A percentile compares a stretch with the other conserved stretches of the same genome.
phyloP scores from a whole-genome alignment of 2,329 filamentous ascomycete species.

The Talaromyces sp. region DNA sequence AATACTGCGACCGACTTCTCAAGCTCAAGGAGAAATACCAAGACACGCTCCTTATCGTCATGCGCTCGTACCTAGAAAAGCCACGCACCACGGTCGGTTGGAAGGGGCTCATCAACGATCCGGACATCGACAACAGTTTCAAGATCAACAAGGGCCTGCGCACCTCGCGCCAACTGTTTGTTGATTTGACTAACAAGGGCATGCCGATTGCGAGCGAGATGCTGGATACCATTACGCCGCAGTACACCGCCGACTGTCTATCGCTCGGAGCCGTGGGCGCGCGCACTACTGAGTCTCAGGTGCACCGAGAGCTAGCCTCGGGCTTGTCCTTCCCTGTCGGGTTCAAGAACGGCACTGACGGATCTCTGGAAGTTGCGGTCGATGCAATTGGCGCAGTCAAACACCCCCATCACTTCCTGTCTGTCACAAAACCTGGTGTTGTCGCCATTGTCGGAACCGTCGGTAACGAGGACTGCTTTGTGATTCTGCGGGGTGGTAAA shows the following conservation, averaged over 20 bases:
- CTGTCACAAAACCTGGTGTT: slow-evolving; percentile 92
- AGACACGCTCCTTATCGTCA: slow-evolving; percentile 87
- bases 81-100: slow-evolving; percentile 95
- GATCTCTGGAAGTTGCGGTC: slow-evolving; percentile 80
- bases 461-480: slow-evolving; percentile 96
- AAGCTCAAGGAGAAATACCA: slow-evolving; percentile 81
- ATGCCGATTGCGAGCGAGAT: slow-evolving; percentile 98
- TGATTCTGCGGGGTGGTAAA: slow-evolving; percentile 87
- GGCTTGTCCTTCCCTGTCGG: slow-evolving; percentile 95
- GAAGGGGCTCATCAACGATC: slow-evolving; percentile 99
- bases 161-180: slow-evolving; percentile 82
- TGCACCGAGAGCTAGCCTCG: slow-evolving; percentile 90
- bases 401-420: slow-evolving; percentile 94
- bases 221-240: slow-evolving; percentile 95
- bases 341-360: slow-evolving; percentile 99
- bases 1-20: slow-evolving; percentile 84
- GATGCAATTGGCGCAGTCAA: slow-evolving; percentile 91
- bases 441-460: slow-evolving; percentile 91
- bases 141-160: slow-evolving; percentile 97
- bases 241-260: slow-evolving; percentile 89
- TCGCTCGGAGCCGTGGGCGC: slow-evolving; percentile 91
- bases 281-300: slow-evolving; percentile 92
- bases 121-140: slow-evolving; percentile 97
- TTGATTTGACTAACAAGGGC: slow-evolving; percentile 83
- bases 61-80: slow-evolving; percentile 98